Base-by-base conservation (phyloP, 225 moss, liverwort and hornwort species). In the Antitrichia curtipendula region DNA sequence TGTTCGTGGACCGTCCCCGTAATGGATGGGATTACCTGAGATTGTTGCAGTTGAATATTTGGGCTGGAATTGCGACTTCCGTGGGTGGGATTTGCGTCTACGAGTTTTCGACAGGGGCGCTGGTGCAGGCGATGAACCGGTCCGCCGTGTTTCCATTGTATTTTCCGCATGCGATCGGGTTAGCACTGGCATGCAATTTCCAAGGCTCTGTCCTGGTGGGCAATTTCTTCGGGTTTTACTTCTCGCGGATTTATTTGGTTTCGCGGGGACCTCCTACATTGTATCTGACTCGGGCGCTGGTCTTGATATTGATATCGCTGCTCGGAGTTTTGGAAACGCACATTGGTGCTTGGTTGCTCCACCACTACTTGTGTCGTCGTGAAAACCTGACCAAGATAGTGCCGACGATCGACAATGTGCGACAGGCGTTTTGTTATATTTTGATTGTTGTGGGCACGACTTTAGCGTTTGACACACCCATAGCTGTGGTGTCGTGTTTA, bases 101-200 rank as follows among this genome's bases (percentile, higher is more conserved):
- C 70, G 94, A 95, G 85, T 86, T 91, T 59, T 92, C 94, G 50
- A 80, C 87, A 16, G 3, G 32, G 6, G 43, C 75, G 20, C 80
- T 95, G 66, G 83, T 88, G 34, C 41, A 59, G 9, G 91, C 82
- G 50, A 88, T 94, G 88, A 54, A 82, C 63, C 82, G 32, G 40
- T 93, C 92, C 32, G 88, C 91, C 86, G 57, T 95, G 32, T 96
- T 96, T 66, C 95, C 96, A 57, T 85, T 96, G 62, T 92, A 90
- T 54, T 64, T 96, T 7, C 90, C 93, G 4, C 88, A 87, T 49
- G 92, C 94, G 6, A 89, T 83, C 32, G 92, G 89, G n/a, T 71
- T 95, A 29, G 91, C 94, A 61, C 84, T 92, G 34, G 96, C 94
- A 27, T 92, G 91, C 86, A 90, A 84, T 22, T 89, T 57, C 68